Evolutionary conservation across 495 filamentous ascomycete genomes (phyloP).

Genomic region (Cercophora samala): DNA sequence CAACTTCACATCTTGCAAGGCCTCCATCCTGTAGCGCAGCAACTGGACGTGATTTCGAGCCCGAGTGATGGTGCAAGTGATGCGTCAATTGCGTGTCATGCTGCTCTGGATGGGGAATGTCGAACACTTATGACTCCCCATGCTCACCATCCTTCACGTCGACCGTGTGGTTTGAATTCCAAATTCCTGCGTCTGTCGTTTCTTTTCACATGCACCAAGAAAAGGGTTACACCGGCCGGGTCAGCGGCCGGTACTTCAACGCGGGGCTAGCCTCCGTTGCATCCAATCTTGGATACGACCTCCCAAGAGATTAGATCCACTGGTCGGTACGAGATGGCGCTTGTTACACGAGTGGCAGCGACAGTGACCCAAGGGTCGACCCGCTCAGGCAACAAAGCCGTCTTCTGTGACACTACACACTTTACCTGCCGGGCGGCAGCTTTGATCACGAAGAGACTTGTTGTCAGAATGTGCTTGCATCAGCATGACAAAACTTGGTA

Average conservation of each 20-base stretch:
- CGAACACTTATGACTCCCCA: neutral
- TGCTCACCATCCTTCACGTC: neutral
- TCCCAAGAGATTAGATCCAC: neutral
- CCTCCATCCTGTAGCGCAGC: neutral
- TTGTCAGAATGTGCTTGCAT: neutral
- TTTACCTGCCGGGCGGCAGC: neutral
- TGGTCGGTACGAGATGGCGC: neutral
- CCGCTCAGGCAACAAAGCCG: neutral
- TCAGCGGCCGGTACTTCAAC: neutral
- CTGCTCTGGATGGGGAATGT: neutral
- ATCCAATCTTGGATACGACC: neutral
- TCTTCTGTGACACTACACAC: neutral
- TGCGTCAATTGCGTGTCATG: neutral
- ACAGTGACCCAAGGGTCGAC: neutral
- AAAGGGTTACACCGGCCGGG: neutral
- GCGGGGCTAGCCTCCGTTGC: neutral
- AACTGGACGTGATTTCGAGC: no score
- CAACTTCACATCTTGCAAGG: constrained; percentile 8
- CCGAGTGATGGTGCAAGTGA: neutral
- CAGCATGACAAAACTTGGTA: neutral
- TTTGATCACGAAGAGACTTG: neutral
- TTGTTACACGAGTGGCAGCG: neutral
- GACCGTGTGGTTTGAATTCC: neutral
- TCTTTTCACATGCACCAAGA: neutral
- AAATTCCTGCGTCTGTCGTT: neutral